Evolutionary conservation across 2,329 filamentous ascomycete species (phyloP).

Genomic region (Thelonectria rubi): DNA sequence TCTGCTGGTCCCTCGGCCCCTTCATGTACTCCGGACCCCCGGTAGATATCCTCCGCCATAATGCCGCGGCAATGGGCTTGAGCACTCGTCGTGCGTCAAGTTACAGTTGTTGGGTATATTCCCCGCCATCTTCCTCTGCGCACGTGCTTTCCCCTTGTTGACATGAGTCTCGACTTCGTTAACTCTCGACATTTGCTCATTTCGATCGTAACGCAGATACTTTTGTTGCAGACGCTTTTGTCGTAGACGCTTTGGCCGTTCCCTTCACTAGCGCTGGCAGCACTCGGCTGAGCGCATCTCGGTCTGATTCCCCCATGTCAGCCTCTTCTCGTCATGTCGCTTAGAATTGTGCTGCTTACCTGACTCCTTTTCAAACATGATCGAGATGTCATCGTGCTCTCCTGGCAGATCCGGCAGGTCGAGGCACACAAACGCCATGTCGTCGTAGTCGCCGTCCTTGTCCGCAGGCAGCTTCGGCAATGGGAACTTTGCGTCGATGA

Average conservation of each 20-base stretch:
- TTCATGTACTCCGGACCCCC: constrained; percentile 5
- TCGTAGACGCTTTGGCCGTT: constrained; percentile 42
- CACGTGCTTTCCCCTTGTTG: constrained; percentile 20
- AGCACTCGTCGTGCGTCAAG: constrained; percentile 11
- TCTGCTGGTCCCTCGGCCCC: constrained; percentile 5
- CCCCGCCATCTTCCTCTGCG: constrained; percentile 19
- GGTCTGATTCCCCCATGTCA: constrained; percentile 53
- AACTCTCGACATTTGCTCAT: constrained; percentile 32
- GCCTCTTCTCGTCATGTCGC: background rate
- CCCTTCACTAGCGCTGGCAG: constrained; percentile 67
- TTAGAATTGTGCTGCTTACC: constrained; percentile 66
- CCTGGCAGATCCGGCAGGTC: constrained; percentile 90
- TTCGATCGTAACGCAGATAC: constrained; percentile 45
- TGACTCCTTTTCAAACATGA: constrained; percentile 81
- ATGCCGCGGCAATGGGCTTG: constrained; percentile 3
- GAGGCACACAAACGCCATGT: constrained; percentile 81
- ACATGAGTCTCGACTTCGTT: constrained; percentile 17
- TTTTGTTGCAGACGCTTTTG: constrained; percentile 19
- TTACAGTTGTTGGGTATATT: constrained; percentile 29
- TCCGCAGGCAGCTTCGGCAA: constrained; percentile 71
- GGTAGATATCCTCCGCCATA: constrained; percentile 4
- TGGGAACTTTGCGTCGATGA: constrained; percentile 91
- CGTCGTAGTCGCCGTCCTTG: constrained; percentile 61
- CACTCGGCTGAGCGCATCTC: constrained; percentile 60
- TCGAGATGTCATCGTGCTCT: constrained; percentile 90